Evolutionary conservation across 1,284 basidiomycete genomes (phyloP), one percentile per base, ranked within the genome.

Genomic region (Phenoliferia sp.): DNA sequence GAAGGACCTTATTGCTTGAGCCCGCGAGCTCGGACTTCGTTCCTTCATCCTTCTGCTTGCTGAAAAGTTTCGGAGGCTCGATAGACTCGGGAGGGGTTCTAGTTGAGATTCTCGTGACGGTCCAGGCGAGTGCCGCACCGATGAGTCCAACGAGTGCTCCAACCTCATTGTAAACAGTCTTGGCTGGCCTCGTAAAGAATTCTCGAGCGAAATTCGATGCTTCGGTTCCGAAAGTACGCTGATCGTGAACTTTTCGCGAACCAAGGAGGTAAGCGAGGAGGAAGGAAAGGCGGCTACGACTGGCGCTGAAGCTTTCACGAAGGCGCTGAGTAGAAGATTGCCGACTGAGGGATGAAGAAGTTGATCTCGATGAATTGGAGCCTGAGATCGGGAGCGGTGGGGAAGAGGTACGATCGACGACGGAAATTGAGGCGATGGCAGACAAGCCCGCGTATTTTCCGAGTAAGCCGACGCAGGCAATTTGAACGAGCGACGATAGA

Each of bases 391-490:
- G 19, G 35, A 16, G 10, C 3, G 44, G 22, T 19, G 61, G 17
- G 1, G 61, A 3, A 0, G 35, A 33, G 6, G 39, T 34, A 2
- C 28, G 4, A 28, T 16, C 15, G 5, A 17, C 62, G 34, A 69
- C 48, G 19, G 44, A 19, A 4, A 68, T 39, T 4, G 17, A 26
- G 32, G 39, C 32, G 26, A 74, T 36, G 3, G 73, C 69, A 15
- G 64, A 66, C 1, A 74, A 44, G 1, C 73, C 73, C 29, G 69
- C 66, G n/a, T 64, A 66, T 63, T 75, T 74, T 59, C 69, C 74
- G 22, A 66, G 31, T 1, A 75, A 48, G 12, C 74, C 74, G 26
- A 75, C 35, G 54, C 71, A 71, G 5, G 71, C 73, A 17, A 74
- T 62, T 17, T 44, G 57, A 39, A 66, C 19, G 4, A 5, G 3